Evolutionary conservation across 176 grass and related monocot genomes (phyloP), one percentile per base, ranked within the genome.

Genomic region (Lolium rigidum): DNA sequence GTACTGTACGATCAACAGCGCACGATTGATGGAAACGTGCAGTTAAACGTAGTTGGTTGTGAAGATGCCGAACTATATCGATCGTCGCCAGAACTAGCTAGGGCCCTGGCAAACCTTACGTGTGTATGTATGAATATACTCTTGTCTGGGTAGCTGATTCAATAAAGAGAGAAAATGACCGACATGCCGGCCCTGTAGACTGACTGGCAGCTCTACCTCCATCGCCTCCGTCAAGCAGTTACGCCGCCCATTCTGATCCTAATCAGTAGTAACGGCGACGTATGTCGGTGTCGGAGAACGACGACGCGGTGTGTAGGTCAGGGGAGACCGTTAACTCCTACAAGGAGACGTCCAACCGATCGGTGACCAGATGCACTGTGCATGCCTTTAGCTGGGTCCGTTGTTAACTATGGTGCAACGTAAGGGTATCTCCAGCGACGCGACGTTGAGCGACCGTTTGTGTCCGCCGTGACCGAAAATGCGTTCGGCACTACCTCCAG

Each of bases 281-380:
- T 18, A 7, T 56, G 54, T 56, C 54, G 54, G 17, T 56, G 5
- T 56, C 17, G 16, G 54, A 56, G 7, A 20, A 56, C 54, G 54
- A 8, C 54, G 54, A 20, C 17, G 17, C 7, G 54, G 64, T 9
- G 38, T 39, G 66, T 69, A 69, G 1, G 16, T 69, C 65, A 1
- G 17, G 54, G 17, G 66, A 41, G 66, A 70, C 66, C 66, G 66
- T 69, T 70, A 56, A 70, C 66, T n/a, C 3, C 3, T 20, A 16
- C 66, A 70, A 18, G 66, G 66, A 16, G 66, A 70, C 66, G 37
- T 70, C 67, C 67, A 70, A 70, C 37, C 66, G 17, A 43, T 43
- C 66, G 9, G 18, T 10, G 18, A 9, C 9, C 17, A 70, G 37
- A 17, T 20, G 67, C 9, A 70, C 17, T 56, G 54, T 56, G 54